Conservation (phyloP, 306 rosid species). For the Phaseolus lunatus region DNA sequence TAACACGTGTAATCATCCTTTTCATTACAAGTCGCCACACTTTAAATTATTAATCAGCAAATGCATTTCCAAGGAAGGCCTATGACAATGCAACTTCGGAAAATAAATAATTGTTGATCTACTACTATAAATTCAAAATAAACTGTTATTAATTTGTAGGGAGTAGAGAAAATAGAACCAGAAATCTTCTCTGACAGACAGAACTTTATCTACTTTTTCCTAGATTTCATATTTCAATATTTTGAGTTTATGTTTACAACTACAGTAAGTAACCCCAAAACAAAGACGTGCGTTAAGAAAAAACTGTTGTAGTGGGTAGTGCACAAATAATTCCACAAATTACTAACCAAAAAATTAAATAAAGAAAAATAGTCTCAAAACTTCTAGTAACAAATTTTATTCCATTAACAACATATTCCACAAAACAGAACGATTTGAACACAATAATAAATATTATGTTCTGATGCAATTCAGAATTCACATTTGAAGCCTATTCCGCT, state of each 20-base stretch:
- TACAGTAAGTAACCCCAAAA: neutral
- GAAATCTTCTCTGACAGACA: constrained; percentile 1
- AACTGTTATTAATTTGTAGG: neutral
- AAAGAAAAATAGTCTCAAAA: neutral
- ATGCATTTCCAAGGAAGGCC: constrained; percentile 16
- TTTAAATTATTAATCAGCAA: neutral
- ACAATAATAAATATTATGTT: neutral
- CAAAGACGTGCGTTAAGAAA: neutral
- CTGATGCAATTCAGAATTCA: constrained; percentile 16
- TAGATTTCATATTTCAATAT: constrained; percentile 2
- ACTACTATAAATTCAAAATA: neutral
- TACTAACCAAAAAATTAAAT: neutral
- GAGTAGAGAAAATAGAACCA: neutral
- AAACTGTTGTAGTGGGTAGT: neutral
- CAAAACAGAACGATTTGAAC: neutral
- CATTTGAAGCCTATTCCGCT: constrained; percentile 14
- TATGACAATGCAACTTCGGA: neutral
- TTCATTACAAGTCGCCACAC: constrained; percentile 11
- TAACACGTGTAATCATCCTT: neutral
- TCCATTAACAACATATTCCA: neutral
- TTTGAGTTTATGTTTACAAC: neutral
- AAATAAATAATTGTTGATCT: neutral
- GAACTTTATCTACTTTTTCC: constrained; percentile 1
- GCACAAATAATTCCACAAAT: neutral
- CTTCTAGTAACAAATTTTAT: neutral